These are phyloP conservation scores for Westerdykella ornata DNA, from an alignment of 2,329 filamentous ascomycete species.

Conservation along the genomic window DNA sequence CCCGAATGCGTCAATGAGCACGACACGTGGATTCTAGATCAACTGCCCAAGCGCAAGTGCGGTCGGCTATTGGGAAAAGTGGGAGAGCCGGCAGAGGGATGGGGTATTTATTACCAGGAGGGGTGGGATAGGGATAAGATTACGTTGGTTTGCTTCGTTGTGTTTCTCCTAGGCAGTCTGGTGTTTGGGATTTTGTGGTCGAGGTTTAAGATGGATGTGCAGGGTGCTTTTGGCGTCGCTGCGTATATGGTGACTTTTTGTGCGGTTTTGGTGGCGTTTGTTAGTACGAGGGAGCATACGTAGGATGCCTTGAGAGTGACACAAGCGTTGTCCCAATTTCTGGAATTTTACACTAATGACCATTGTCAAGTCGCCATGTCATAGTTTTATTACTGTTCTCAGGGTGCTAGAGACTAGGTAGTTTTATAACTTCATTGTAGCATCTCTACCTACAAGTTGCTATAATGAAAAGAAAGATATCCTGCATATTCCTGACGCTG, in stretches of 20 bases:
- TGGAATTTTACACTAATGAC: too few relatives aligned
- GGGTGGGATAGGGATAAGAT: conserved; percentile 16
- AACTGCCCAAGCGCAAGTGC: conserved; percentile 17
- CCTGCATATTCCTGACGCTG: too few relatives aligned
- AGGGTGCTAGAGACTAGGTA: too few relatives aligned
- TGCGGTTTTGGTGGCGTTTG: conserved; percentile 6
- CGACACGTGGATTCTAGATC: conserved; percentile 17
- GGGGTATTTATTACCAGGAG: conserved; percentile 24
- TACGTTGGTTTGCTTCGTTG: conserved; percentile 5
- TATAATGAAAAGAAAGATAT: too few relatives aligned
- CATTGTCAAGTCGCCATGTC: too few relatives aligned
- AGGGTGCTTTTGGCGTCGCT: conserved; percentile 19
- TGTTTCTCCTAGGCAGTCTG: conserved; percentile 14
- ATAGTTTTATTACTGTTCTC: too few relatives aligned
- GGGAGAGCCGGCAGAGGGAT: conserved; percentile 20
- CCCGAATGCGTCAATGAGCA: conserved; percentile 13
- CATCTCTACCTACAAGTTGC: too few relatives aligned
- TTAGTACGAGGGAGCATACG: conserved; percentile 4
- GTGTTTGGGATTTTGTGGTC: conserved; percentile 20
- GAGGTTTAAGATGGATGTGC: conserved; percentile 16
- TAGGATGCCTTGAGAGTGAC: too few relatives aligned
- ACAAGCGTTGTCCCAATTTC: too few relatives aligned
- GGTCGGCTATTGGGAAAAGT: conserved; percentile 13
- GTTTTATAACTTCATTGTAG: too few relatives aligned
- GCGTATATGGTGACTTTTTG: conserved; percentile 10